Evolutionary conservation across 805 yeast genomes (phyloP), one percentile per base, ranked within the genome.

Genomic region (Saccharomycopsis fermentans): DNA sequence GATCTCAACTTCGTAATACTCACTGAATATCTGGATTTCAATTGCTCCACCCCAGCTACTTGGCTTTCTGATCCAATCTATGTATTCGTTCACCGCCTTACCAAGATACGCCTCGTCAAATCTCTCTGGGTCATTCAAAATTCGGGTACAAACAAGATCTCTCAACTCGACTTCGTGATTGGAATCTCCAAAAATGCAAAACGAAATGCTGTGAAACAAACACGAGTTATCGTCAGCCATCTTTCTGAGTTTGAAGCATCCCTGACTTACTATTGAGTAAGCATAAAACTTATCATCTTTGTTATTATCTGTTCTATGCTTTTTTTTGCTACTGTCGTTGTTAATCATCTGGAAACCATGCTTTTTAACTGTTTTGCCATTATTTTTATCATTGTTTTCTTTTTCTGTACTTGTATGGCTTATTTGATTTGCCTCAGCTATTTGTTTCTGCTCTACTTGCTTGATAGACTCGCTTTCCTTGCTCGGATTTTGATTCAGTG

Each of bases 41-140:
- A 87, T 86, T 2, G 89, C 92, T 6, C 95, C 95, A 34, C 95
- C 95, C 95, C 94, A 87, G 17, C 86, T 77, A 37, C 76, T 81
- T 19, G 76, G 77, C 58, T 76, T 71, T 52, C 67, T 63, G 24
- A 87, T 87, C 92, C 94, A 87, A 6, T 70, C 62, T 36, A 78
- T 70, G 66, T 87, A 87, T 9, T 79, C 77, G 0, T 66, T 65
- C 1, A 71, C 68, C 0, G 77, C 70, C 59, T 73, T 74, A 2
- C 87, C 90, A 53, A 87, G 70, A 2, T 84, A 77, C 0, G 81
- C 84, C 40, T 77, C 83, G 54, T 73, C 74, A 67, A 81, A 86
- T 17, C 72, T 74, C 0, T 69, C 70, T 21, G 78, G 74, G 59
- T 80, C 71, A 2, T 65, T 63, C 11, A 64, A 58, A 19, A 87